These are phyloP conservation scores for Babjeviella inositovora DNA, from an alignment of 805 yeast species.

Conservation along the genomic window DNA sequence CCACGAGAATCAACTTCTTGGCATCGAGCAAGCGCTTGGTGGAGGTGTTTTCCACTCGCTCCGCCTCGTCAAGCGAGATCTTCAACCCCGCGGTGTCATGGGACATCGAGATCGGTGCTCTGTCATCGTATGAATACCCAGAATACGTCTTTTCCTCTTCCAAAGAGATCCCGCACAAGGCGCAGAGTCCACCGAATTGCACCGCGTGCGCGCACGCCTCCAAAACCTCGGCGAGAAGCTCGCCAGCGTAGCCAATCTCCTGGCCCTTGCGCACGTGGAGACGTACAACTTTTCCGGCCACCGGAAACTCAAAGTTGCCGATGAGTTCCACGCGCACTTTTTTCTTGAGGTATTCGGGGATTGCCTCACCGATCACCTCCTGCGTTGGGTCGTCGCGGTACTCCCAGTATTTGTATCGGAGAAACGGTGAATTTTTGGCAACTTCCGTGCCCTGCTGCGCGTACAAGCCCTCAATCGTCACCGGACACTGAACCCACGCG, in stretches of 20 bases:
- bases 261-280: slow-evolving; percentile 42
- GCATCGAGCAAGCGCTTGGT: slow-evolving; percentile 43
- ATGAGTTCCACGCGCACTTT: slow-evolving; percentile 43
- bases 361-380: slow-evolving; percentile 15
- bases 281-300: slow-evolving; percentile 47
- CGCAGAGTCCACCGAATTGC: slow-evolving; percentile 91
- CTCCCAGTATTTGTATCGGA: slow-evolving; percentile 55
- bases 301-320: slow-evolving; percentile 72
- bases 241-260: slow-evolving; percentile 30
- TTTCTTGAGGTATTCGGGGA: slow-evolving; percentile 19
- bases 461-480: slow-evolving; percentile 36
- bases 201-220: slow-evolving; percentile 90
- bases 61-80: slow-evolving; percentile 78
- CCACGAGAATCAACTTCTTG: slow-evolving; percentile 72
- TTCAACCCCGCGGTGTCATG: slow-evolving; percentile 78
- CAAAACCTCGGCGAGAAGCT: slow-evolving; percentile 32
- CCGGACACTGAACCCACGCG: slow-evolving; percentile 50
- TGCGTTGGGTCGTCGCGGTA: slow-evolving; percentile 37
- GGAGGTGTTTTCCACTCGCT: slow-evolving; percentile 56
- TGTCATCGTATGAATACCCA: slow-evolving; percentile 42
- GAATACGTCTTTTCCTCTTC: slow-evolving; percentile 49
- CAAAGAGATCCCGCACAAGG: slow-evolving; percentile 74
- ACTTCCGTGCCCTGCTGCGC: slow-evolving; percentile 27
- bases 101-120: slow-evolving; percentile 80
- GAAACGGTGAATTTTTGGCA: slow-evolving; percentile 31